Percentiles rank a stretch among this genome's conserved stretches.
These are phyloP conservation scores for Tolypocladium ophioglossoides DNA, from an alignment of 2,329 filamentous ascomycete species.

Conservation along the genomic window DNA sequence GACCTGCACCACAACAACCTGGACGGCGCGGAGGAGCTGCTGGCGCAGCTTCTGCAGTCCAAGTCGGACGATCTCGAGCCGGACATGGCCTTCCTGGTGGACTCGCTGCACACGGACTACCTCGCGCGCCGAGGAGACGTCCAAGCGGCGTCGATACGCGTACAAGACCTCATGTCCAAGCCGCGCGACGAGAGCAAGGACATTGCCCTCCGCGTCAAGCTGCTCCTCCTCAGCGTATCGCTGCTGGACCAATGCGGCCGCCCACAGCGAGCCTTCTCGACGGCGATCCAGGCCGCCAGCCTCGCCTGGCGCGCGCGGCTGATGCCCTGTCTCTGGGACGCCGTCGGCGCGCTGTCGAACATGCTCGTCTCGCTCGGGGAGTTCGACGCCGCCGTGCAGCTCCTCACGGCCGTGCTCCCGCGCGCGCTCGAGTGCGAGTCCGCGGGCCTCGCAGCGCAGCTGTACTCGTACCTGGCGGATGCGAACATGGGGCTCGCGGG, in stretches of 20 bases:
- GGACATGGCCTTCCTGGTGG: slow-evolving; percentile 39
- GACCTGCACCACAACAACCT: slow-evolving; percentile 48
- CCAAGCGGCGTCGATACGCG: slow-evolving; percentile 34
- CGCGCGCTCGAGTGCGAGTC: slow-evolving; percentile 65
- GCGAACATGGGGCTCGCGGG: slow-evolving; percentile 71
- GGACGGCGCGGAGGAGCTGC: slow-evolving; percentile 36
- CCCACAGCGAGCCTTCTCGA: slow-evolving; percentile 64
- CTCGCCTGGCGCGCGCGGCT: slow-evolving; percentile 61
- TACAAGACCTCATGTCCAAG: slow-evolving; percentile 32
- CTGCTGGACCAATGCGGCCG: slow-evolving; percentile 59
- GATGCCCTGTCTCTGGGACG: slow-evolving; percentile 61
- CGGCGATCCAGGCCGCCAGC: slow-evolving; percentile 64
- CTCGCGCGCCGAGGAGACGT: slow-evolving; percentile 37
- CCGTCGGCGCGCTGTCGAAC: slow-evolving; percentile 54
- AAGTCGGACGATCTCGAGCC: slow-evolving; percentile 40
- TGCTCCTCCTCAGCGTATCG: slow-evolving; percentile 63
- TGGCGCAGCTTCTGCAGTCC: slow-evolving; percentile 42
- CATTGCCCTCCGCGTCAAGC: slow-evolving; percentile 55
- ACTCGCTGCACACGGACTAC: slow-evolving; percentile 41
- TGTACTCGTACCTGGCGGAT: slow-evolving; percentile 65
- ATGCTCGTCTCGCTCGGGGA: slow-evolving; percentile 63
- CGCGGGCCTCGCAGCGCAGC: slow-evolving; percentile 47
- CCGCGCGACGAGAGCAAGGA: slow-evolving; percentile 36
- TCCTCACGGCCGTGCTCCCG: slow-evolving; percentile 62
- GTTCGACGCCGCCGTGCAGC: slow-evolving; percentile 52